phyloP scores from a whole-genome alignment of 2,329 filamentous ascomycete genomes.

The Coleophoma crateriformis region DNA sequence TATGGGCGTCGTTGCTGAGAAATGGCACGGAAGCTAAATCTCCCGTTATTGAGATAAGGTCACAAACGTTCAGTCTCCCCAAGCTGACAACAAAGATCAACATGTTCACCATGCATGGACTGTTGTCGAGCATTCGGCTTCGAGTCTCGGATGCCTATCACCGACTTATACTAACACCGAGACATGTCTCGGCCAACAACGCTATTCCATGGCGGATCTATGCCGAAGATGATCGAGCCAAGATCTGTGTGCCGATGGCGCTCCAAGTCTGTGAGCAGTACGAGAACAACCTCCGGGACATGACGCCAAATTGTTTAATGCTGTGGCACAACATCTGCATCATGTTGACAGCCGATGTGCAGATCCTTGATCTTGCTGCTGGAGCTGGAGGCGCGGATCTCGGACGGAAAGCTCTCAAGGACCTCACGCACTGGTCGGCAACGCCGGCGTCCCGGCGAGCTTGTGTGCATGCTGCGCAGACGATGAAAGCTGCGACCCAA shows the following conservation, averaged over 20 bases:
- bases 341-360: slow-evolving; percentile 43
- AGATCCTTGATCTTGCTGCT: slow-evolving; percentile 46
- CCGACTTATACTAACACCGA: slow-evolving; percentile 28
- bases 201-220: slow-evolving; percentile 39
- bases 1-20: slow-evolving; percentile 1
- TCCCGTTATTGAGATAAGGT: too few relatives aligned
- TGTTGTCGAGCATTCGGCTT: slow-evolving; percentile 33
- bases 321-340: slow-evolving; percentile 49
- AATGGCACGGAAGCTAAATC: too few relatives aligned
- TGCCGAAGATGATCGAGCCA: slow-evolving; percentile 39
- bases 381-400: slow-evolving; percentile 40
- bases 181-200: slow-evolving; percentile 26
- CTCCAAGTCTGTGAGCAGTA: slow-evolving; percentile 28
- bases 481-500: slow-evolving; percentile 43
- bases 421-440: slow-evolving; percentile 43
- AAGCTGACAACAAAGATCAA: slow-evolving; percentile 18
- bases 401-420: slow-evolving; percentile 41
- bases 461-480: slow-evolving; percentile 45
- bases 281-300: slow-evolving; percentile 32
- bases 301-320: slow-evolving; percentile 42
- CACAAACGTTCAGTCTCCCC: slow-evolving; percentile 29
- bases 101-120: slow-evolving; percentile 29
- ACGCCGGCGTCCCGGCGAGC: slow-evolving; percentile 43
- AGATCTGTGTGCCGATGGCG: slow-evolving; percentile 7
- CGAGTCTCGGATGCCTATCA: slow-evolving; percentile 36